A percentile compares a stretch with the other conserved stretches of the same genome.
Evolutionary conservation across 495 filamentous ascomycete genomes (phyloP).

Genomic region (Lepidopterella palustris): DNA sequence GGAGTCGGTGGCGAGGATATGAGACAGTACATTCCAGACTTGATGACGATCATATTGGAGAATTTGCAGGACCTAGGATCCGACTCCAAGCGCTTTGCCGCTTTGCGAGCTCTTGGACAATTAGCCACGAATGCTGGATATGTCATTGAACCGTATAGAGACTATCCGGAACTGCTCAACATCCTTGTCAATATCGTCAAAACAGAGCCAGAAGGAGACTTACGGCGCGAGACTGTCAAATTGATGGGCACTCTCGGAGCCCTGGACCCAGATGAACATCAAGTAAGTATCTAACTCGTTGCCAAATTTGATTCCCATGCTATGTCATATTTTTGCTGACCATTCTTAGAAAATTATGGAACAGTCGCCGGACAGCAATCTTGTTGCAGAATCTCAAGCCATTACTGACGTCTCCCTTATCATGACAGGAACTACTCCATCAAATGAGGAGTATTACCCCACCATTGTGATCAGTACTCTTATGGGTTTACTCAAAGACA

Average conservation of each 20-base stretch:
- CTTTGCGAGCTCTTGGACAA: constrained; percentile 83
- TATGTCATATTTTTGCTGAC: background rate
- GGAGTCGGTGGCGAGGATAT: constrained; percentile 90
- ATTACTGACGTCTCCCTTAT: constrained; percentile 94
- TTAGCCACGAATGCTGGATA: constrained; percentile 92
- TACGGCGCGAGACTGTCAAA: constrained; percentile 92
- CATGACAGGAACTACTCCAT: constrained; percentile 95
- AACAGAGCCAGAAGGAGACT: constrained; percentile 71
- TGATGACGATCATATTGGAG: constrained; percentile 93
- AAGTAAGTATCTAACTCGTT: constrained; percentile 53
- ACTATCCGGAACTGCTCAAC: constrained; percentile 86
- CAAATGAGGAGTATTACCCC: constrained; percentile 95
- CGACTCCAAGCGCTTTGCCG: constrained; percentile 78
- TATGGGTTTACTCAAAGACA: constrained; percentile 82
- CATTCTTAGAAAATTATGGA: constrained; percentile 37
- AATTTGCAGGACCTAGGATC: constrained; percentile 90
- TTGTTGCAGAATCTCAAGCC: constrained; percentile 54
- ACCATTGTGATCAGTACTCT: constrained; percentile 96
- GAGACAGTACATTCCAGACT: constrained; percentile 72
- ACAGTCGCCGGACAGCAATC: constrained; percentile 55
- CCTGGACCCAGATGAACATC: constrained; percentile 92
- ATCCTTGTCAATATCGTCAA: constrained; percentile 91
- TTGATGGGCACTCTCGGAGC: constrained; percentile 94
- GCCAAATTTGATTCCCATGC: background rate
- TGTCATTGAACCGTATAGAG: constrained; percentile 92